A percentile compares a stretch with the other conserved stretches of the same genome.
phyloP scores from a whole-genome alignment of 768 basidiomycete genomes.

The Podaxis mareebaensis region DNA sequence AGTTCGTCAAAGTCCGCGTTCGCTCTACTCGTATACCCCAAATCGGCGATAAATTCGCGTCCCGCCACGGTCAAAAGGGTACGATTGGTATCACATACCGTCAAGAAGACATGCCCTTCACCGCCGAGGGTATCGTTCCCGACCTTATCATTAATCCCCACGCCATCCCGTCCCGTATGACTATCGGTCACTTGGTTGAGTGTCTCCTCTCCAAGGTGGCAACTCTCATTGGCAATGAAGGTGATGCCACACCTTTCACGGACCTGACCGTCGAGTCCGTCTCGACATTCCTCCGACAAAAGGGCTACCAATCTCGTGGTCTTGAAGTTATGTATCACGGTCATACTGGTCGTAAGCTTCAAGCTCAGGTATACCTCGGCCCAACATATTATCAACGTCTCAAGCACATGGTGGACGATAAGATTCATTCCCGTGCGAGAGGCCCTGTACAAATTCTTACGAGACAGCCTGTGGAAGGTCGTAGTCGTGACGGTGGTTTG shows the following conservation, averaged over 20 bases:
- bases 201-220: conserved; percentile 96
- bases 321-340: conserved; percentile 99
- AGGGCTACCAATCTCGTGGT: conserved; percentile 96
- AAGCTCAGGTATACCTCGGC: conserved; percentile 97
- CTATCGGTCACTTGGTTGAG: conserved; percentile 98
- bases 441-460: conserved; percentile 98
- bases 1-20: conserved; percentile 97
- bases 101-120: conserved; percentile 99
- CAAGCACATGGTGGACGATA: conserved; percentile 99
- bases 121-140: conserved; percentile 93
- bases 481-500: conserved; percentile 97
- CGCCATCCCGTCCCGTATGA: conserved; percentile 99
- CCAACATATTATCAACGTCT: conserved; percentile 99
- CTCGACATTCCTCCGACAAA: conserved; percentile 84
- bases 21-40: conserved; percentile 96
- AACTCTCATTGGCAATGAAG: conserved; percentile 94
- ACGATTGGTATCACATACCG: conserved; percentile 99
- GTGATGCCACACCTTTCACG: conserved; percentile 98
- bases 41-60: conserved; percentile 99
- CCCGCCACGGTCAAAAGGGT: conserved; percentile 99
- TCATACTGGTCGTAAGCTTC: conserved; percentile 96
- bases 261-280: conserved; percentile 97
- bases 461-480: conserved; percentile 96
- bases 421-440: conserved; percentile 96
- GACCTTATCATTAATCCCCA: conserved; percentile 99